A percentile compares a stretch with the other conserved stretches of the same genome.
phyloP scores from a whole-genome alignment of 345 rosid species.

The Pistacia vera region DNA sequence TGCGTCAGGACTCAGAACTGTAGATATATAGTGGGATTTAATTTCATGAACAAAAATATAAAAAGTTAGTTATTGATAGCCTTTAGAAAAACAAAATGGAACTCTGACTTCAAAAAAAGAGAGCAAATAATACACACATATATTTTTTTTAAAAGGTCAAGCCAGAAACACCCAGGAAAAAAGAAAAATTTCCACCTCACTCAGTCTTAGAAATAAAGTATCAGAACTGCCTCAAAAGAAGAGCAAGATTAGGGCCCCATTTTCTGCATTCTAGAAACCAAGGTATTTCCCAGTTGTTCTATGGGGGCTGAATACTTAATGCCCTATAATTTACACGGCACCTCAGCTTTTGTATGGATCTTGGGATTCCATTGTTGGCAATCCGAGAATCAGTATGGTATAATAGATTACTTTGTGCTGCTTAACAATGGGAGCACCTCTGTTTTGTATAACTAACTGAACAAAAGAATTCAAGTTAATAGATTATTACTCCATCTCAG shows the following conservation, averaged over 20 bases:
- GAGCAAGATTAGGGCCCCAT: slow-evolving; percentile 88
- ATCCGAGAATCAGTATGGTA: slow-evolving; percentile 95
- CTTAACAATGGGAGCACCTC: slow-evolving; percentile 81
- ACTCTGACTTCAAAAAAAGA: background rate
- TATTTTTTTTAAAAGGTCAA: background rate
- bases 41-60: background rate
- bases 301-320: slow-evolving; percentile 76
- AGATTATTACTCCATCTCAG: background rate
- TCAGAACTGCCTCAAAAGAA: slow-evolving; percentile 75
- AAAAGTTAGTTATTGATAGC: background rate
- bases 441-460: slow-evolving; percentile 76
- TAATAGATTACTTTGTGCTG: slow-evolving; percentile 83
- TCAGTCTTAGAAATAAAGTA: background rate
- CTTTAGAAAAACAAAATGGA: background rate
- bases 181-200: background rate
- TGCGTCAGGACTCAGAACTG: background rate
- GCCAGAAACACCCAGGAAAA: background rate
- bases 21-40: background rate
- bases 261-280: slow-evolving; percentile 81
- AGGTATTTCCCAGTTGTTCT: slow-evolving; percentile 70
- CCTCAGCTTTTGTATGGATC: slow-evolving; percentile 77
- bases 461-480: slow-evolving; percentile 22
- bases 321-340: slow-evolving; percentile 90
- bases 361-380: slow-evolving; percentile 77
- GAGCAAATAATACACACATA: background rate